Evolutionary conservation across 2,329 filamentous ascomycete species (phyloP).

Genomic region (Cercospora sesami): DNA sequence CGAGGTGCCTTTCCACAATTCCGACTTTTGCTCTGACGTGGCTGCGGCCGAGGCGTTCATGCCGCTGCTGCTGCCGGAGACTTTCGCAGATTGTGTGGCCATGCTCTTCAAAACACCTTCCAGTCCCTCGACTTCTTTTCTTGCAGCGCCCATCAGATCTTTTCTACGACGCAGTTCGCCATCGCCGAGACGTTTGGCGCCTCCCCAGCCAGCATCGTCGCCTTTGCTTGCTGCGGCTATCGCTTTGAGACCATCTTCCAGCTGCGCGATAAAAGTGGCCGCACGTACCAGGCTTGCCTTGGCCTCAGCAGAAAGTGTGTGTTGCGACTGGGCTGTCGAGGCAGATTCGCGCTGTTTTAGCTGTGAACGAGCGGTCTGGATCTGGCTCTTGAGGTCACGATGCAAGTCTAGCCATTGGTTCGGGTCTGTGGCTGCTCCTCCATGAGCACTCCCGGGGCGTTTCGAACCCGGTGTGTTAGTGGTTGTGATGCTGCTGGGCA

Average conservation of each 20-base stretch:
- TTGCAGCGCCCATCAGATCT: conserved; percentile 68
- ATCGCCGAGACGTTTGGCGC: conserved; percentile 60
- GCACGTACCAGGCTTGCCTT: conserved; percentile 72
- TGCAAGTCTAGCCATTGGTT: conserved; percentile 76
- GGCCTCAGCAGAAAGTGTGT: conserved; percentile 64
- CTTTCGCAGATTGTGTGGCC: conserved; percentile 50
- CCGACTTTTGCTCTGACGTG: conserved; percentile 40
- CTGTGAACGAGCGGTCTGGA: conserved; percentile 66
- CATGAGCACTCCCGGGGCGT: conserved; percentile 21
- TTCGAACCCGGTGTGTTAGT: conserved; percentile 37
- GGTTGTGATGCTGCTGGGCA: conserved; percentile 55
- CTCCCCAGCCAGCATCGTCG: conserved; percentile 42
- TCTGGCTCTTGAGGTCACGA: conserved; percentile 67
- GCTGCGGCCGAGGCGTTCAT: conserved; percentile 37
- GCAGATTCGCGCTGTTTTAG: conserved; percentile 69
- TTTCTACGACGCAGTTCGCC: conserved; percentile 71
- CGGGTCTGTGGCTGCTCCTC: conserved; percentile 47
- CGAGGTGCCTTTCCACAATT: conserved; percentile 37
- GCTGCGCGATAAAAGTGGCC: conserved; percentile 60
- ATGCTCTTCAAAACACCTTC: conserved; percentile 70
- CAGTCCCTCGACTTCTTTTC: conserved; percentile 72
- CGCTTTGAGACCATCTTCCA: conserved; percentile 64
- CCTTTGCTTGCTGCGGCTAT: conserved; percentile 39
- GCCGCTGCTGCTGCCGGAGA: conserved; percentile 24
- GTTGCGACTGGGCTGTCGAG: conserved; percentile 58